These are phyloP conservation scores for Setomelanomma holmii DNA, from an alignment of 2,329 filamentous ascomycete species.

Conservation along the genomic window DNA sequence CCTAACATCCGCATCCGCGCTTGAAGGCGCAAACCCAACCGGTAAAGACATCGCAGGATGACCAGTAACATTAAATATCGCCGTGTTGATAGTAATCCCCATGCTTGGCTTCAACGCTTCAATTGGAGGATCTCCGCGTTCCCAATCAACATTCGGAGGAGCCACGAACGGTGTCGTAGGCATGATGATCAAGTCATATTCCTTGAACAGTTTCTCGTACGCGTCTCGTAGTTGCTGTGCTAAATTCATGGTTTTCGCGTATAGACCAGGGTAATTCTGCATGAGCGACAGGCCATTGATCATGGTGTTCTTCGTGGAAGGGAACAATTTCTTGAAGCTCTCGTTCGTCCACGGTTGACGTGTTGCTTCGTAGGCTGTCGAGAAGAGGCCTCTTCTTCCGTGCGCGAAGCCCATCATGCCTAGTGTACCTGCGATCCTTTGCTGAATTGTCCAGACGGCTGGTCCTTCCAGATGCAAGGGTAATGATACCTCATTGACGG, in stretches of 20 bases:
- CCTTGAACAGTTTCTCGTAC: conserved; percentile 47
- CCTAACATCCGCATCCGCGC: conserved; percentile 24
- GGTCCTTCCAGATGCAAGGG: conserved; percentile 50
- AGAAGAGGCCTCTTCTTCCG: conserved; percentile 28
- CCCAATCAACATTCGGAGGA: conserved; percentile 30
- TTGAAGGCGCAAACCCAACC: conserved; percentile 32
- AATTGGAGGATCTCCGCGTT: conserved; percentile 34
- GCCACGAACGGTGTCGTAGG: conserved; percentile 45
- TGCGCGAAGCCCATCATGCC: conserved; percentile 47
- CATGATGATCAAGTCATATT: conserved; percentile 52
- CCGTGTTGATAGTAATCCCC: conserved; percentile 38
- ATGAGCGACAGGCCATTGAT: conserved; percentile 52
- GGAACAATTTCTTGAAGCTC: conserved; percentile 59
- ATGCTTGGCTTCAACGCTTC: conserved; percentile 37
- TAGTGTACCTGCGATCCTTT: conserved; percentile 51
- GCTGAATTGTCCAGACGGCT: conserved; percentile 47
- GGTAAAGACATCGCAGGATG: conserved; percentile 41
- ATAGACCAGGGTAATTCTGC: conserved; percentile 47
- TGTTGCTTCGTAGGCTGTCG: conserved; percentile 49
- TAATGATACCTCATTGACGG: conserved; percentile 45
- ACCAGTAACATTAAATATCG: conserved; percentile 39
- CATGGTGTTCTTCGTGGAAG: conserved; percentile 56
- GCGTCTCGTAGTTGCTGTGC: conserved; percentile 47
- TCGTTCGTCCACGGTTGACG: conserved; percentile 57
- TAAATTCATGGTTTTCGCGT: conserved; percentile 52